Evolutionary conservation across 305 asterid species (phyloP).

Genomic region (Coffea humblotiana): DNA sequence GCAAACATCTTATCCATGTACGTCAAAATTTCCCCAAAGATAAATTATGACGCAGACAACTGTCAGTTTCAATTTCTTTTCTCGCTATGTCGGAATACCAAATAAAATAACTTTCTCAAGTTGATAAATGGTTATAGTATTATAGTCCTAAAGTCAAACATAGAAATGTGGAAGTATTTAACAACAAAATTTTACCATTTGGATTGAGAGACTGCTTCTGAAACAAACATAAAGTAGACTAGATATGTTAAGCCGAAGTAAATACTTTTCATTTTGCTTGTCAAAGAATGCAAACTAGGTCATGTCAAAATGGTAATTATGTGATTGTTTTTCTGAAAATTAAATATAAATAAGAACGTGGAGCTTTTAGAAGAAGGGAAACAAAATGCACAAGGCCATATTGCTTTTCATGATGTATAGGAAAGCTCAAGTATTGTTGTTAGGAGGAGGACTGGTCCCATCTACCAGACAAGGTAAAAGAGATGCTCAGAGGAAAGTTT

Average conservation of each 20-base stretch:
- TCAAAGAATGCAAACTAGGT: too few relatives aligned
- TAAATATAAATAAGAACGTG: too few relatives aligned
- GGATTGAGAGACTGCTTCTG: neutral
- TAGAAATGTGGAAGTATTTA: neutral
- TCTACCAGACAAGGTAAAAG: neutral
- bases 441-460: neutral
- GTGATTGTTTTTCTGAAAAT: neutral
- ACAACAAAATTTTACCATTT: neutral
- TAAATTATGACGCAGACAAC: neutral
- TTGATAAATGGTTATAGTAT: neutral
- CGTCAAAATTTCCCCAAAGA: too few relatives aligned
- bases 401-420: neutral
- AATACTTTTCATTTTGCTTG: neutral
- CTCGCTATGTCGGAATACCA: neutral
- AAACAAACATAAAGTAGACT: neutral
- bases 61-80: neutral
- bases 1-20: neutral
- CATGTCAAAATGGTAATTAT: neutral
- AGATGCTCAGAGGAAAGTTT: constrained; percentile 2
- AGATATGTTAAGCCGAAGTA: neutral
- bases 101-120: neutral
- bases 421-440: neutral
- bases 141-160: neutral
- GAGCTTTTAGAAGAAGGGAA: too few relatives aligned
- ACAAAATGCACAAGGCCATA: too few relatives aligned